phyloP scores from a whole-genome alignment of 768 basidiomycete genomes.

The Trametes villosa region DNA sequence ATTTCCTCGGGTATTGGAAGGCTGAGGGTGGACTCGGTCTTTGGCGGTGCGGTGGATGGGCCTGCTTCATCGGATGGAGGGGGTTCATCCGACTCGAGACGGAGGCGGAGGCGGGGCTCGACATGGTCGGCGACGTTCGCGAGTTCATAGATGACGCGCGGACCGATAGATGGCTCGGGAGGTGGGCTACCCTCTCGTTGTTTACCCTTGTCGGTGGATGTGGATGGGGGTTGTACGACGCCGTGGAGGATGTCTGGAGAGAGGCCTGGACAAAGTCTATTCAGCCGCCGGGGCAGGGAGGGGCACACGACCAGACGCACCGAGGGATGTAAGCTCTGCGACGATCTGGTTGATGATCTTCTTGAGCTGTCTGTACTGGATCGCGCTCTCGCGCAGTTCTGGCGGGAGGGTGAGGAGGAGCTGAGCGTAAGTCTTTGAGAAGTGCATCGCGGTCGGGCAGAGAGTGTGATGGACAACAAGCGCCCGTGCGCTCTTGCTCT shows the following conservation, averaged over 20 bases:
- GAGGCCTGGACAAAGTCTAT: constrained; percentile 33
- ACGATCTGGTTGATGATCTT: constrained; percentile 87
- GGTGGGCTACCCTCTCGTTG: constrained; percentile 12
- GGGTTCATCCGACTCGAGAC: constrained; percentile 35
- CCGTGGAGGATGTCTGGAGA: constrained; percentile 36
- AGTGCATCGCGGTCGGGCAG: constrained; percentile 58
- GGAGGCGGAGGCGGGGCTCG: constrained; percentile 63
- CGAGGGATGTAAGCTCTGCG: constrained; percentile 73
- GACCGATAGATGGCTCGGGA: background rate
- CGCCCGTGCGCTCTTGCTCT: constrained; percentile 1
- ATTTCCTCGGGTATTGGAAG: constrained; percentile 9
- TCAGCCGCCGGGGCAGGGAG: background rate
- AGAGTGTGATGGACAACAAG: background rate
- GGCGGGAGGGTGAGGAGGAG: constrained; percentile 70
- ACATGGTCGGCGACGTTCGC: constrained; percentile 48
- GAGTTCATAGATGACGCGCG: constrained; percentile 61
- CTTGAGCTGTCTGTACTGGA: constrained; percentile 93
- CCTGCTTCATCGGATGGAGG: background rate
- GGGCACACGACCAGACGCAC: constrained; percentile 21
- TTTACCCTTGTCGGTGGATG: constrained; percentile 31
- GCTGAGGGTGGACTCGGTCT: background rate
- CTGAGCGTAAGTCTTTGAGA: constrained; percentile 69
- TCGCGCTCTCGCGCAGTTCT: constrained; percentile 75
- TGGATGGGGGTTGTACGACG: constrained; percentile 21
- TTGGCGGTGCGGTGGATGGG: background rate